These are phyloP conservation scores for Fusarium avenaceum DNA, from an alignment of 2,329 filamentous ascomycete species.

Conservation along the genomic window DNA sequence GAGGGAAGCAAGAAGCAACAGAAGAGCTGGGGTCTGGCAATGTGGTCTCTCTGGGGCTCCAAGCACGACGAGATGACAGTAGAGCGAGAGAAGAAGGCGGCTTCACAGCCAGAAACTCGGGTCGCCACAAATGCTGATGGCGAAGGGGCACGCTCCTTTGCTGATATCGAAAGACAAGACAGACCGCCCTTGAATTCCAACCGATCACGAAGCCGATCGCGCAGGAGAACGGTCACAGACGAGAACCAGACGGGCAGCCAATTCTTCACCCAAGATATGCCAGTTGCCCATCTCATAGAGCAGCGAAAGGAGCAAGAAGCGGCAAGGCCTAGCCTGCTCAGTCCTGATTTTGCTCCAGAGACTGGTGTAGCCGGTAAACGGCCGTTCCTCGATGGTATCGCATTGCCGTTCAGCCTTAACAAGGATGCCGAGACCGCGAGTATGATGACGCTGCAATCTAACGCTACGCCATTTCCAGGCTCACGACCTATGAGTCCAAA, in stretches of 20 bases:
- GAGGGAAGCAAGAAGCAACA: constrained; percentile 65
- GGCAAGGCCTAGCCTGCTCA: constrained; percentile 59
- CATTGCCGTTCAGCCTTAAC: constrained; percentile 78
- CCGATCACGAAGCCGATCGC: constrained; percentile 58
- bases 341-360: constrained; percentile 59
- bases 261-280: constrained; percentile 56
- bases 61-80: constrained; percentile 87
- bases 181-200: constrained; percentile 43
- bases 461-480: constrained; percentile 48
- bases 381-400: constrained; percentile 76
- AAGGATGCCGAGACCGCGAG: constrained; percentile 75
- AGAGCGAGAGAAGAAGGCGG: constrained; percentile 67
- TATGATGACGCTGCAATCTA: constrained; percentile 74
- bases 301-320: constrained; percentile 57
- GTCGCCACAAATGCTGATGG: constrained; percentile 58
- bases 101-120: constrained; percentile 52
- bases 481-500: constrained; percentile 54
- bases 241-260: constrained; percentile 61
- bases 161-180: constrained; percentile 58
- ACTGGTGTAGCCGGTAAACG: constrained; percentile 71
- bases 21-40: constrained; percentile 80
- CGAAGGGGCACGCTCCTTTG: constrained; percentile 58
- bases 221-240: constrained; percentile 63
- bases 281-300: constrained; percentile 60
- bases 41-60: constrained; percentile 91